Base-by-base conservation (phyloP, 2,329 filamentous ascomycete species). In the Xylaria sp. region DNA sequence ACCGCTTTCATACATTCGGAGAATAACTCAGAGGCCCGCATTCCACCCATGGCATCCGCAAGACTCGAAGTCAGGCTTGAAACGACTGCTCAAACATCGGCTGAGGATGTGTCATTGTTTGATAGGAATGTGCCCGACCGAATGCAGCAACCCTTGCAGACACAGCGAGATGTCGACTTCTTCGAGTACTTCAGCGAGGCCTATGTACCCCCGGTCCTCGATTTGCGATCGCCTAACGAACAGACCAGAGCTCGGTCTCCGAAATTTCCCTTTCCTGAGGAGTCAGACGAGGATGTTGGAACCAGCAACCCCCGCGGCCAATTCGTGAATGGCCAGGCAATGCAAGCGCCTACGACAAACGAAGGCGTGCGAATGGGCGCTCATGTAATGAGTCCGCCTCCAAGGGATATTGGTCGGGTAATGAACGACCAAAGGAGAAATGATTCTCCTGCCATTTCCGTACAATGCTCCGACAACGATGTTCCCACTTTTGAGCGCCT, bases 101-200 rank as follows among this genome's bases (percentile, higher is more conserved):
- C 55, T 13, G 63, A 57, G 23, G 63, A 65, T 54, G 56, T 63
- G 2, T 62, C 63, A 39, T 63, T 59, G 16, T 65, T 63, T 19
- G 64, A 65, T 16, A 60, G n/a, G 9, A 62, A 66, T 23, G 42
- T 50, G 4, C 58, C 59, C 19, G 52, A 51, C 52, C 56, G 48
- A 13, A 51, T 57, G 8, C 63, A 60, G 50, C 59, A 66, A 48
- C 59, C 65, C 51, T 44, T 54, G 16, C 61, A 66, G 42, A 49
- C 60, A 37, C 63, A 68, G 11, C 65, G 64, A 56, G 66, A 68
- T 7, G 59, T 64, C 2, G 70, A 72, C 55, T 73, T 71, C 53
- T 71, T 72, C 35, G 60, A 65, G 7, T 71, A 71, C 47, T 67
- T 72, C 9, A 68, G 51, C 49, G 68, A 72, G 48, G 67, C 71